phyloP scores from a whole-genome alignment of 164 flowering plant genomes.

The Vitis rupestris region DNA sequence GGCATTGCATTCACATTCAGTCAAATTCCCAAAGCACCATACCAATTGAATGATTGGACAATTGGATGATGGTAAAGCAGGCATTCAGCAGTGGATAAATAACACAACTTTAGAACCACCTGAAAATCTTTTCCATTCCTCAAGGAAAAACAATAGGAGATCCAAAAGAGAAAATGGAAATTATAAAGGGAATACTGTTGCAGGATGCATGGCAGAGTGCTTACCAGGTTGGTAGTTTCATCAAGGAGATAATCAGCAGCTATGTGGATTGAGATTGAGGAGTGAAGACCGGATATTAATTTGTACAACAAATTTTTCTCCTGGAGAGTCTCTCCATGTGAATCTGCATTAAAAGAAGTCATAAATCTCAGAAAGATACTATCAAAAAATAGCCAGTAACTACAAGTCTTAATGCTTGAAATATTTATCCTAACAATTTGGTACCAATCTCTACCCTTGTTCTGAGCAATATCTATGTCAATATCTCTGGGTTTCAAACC shows the following conservation, averaged over 20 bases:
- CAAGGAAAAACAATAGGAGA: background rate
- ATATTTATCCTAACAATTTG: too few species aligned
- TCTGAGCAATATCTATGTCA: too few species aligned
- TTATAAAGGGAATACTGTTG: too few species aligned
- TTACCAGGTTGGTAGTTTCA: conserved; percentile 49
- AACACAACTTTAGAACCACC: too few species aligned
- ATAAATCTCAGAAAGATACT: background rate
- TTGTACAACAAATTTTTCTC: conserved; percentile 82
- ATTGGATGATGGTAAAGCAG: background rate
- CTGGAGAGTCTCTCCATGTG: conserved; percentile 75
- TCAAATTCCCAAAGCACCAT: too few species aligned
- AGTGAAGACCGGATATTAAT: conserved; percentile 89
- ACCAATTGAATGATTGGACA: too few species aligned
- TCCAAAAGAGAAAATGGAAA: conserved; percentile 15
- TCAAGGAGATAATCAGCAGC: conserved; percentile 89
- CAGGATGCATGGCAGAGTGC: too few species aligned
- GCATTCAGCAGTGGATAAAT: background rate
- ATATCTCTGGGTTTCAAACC: too few species aligned
- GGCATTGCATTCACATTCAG: too few species aligned
- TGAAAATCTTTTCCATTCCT: background rate
- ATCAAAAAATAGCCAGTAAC: background rate
- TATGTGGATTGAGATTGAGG: conserved; percentile 88
- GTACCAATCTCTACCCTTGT: too few species aligned
- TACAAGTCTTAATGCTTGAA: background rate
- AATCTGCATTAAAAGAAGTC: conserved; percentile 41